A percentile compares a stretch with the other conserved stretches of the same genome.
phyloP scores from a whole-genome alignment of 768 basidiomycete genomes.

The Infundibulicybe gibba region DNA sequence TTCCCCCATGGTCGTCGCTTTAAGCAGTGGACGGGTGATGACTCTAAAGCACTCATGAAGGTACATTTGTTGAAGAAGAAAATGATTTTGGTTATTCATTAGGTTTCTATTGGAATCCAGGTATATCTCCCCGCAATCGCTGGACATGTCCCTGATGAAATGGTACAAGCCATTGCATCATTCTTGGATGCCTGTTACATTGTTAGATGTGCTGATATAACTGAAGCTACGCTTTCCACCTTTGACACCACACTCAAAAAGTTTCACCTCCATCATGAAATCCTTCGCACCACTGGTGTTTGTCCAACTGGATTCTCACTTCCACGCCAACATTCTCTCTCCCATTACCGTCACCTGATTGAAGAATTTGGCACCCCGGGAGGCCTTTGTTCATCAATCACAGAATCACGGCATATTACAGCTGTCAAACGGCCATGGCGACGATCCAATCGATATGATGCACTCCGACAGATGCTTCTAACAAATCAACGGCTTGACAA shows the following conservation, averaged over 20 bases:
- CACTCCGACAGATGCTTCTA: slow-evolving; percentile 18
- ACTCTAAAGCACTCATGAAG: slow-evolving; percentile 1
- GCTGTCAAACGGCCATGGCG: slow-evolving; percentile 21
- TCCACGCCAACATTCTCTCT: slow-evolving; percentile 1
- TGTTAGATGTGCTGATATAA: background rate
- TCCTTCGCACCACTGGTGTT: slow-evolving; percentile 3
- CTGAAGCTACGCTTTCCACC: background rate
- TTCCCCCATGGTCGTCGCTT: background rate
- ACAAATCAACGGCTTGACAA: slow-evolving; percentile 14
- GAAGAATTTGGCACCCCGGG: background rate
- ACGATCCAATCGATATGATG: slow-evolving; percentile 12
- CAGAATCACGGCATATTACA: slow-evolving; percentile 10
- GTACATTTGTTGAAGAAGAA: background rate
- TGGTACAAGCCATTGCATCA: slow-evolving; percentile 3
- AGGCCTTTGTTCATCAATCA: slow-evolving; percentile 9
- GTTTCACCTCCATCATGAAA: background rate
- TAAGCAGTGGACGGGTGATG: slow-evolving; percentile 1
- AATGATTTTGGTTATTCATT: background rate
- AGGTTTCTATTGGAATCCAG: background rate
- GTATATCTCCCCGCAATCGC: slow-evolving; percentile 1
- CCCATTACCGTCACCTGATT: background rate
- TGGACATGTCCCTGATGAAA: slow-evolving; percentile 7
- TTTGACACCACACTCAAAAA: background rate
- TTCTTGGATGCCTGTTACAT: slow-evolving; percentile 13
- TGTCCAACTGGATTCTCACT: background rate